phyloP scores from a whole-genome alignment of 148 eudicot species.

The Nyssa sinensis region DNA sequence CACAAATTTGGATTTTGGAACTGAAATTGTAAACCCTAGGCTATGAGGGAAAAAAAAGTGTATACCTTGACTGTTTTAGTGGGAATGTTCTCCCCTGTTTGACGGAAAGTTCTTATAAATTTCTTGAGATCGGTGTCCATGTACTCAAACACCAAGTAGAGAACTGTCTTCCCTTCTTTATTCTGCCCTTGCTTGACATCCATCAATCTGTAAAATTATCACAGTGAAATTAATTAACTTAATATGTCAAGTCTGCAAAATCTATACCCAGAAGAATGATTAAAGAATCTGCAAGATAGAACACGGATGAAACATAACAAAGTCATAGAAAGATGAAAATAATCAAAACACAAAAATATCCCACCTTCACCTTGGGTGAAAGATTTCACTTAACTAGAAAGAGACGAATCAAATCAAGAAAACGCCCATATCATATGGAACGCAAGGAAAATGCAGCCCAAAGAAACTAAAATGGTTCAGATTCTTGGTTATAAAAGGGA shows the following conservation, averaged over 20 bases:
- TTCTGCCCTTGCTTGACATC: constrained; percentile 96
- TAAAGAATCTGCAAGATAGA: too few species aligned
- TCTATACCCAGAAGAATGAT: too few species aligned
- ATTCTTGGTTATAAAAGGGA: not conserved
- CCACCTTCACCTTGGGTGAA: too few species aligned
- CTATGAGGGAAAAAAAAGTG: not conserved
- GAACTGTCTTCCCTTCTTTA: constrained; percentile 90
- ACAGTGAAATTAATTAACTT: too few species aligned
- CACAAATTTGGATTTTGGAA: not conserved
- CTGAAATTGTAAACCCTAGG: not conserved
- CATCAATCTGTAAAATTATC: constrained; percentile 62
- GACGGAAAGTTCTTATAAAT: constrained; percentile 72
- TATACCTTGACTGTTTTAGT: constrained; percentile 61
- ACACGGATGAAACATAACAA: too few species aligned
- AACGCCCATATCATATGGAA: not conserved
- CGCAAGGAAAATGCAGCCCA: too few species aligned
- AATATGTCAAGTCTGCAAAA: too few species aligned
- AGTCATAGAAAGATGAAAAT: not conserved
- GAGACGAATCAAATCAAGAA: not conserved
- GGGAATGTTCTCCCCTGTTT: constrained; percentile 55
- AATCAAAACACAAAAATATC: too few species aligned
- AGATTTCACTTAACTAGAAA: too few species aligned
- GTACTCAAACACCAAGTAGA: constrained; percentile 94
- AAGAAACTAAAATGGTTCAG: too few species aligned
- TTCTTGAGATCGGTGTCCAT: constrained; percentile 97